Evolutionary conservation across 345 rosid species (phyloP), one percentile per base, ranked within the genome.

Genomic region (Rhizophora mangle): DNA sequence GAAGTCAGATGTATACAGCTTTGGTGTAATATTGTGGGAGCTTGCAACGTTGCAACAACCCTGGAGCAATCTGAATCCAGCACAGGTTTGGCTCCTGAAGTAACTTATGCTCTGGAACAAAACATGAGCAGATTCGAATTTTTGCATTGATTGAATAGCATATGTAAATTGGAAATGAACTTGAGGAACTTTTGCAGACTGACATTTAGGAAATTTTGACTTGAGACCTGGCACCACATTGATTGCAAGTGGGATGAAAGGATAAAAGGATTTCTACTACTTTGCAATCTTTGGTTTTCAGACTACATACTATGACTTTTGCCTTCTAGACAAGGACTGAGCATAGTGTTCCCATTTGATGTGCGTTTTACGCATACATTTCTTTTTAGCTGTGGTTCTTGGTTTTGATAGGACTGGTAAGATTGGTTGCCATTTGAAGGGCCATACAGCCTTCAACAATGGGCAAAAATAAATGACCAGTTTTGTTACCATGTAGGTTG

Each of bases 11-110:
- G 77, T 95, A 52, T 95, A 95, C 82, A 95, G 99, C 79, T 95
- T 95, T 72, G 99, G 99, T 56, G 87, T 96, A 49, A 96, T 96
- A 72, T 78, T 96, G 78, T 96, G 99, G 99, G 99, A 96, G 80
- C 85, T 96, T 76, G 89, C 97, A 51, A 92, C 99, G 62, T 64
- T 96, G 85, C 97, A 90, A 62, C 99, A 89, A 74, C 99, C 99
- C 3, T 96, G 99, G 98, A 68, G 89, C 79, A 96, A 85, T 69
- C 79, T 96, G 82, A 92, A 96, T 74, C 95, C 99, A 46, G 96
- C 99, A 30, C 99, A 96, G 96, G 98, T 92, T 73, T 83, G 89
- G 73, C 27, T 65, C 56, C 63, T 63, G 54, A 26, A 72, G 43
- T 61, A 65, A 29, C 47, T 31, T 11, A 34, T 57, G 1, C 21